Conservation (phyloP, 1,139 yeast genomes). For the Blastobotrys raffinosifermentans region DNA sequence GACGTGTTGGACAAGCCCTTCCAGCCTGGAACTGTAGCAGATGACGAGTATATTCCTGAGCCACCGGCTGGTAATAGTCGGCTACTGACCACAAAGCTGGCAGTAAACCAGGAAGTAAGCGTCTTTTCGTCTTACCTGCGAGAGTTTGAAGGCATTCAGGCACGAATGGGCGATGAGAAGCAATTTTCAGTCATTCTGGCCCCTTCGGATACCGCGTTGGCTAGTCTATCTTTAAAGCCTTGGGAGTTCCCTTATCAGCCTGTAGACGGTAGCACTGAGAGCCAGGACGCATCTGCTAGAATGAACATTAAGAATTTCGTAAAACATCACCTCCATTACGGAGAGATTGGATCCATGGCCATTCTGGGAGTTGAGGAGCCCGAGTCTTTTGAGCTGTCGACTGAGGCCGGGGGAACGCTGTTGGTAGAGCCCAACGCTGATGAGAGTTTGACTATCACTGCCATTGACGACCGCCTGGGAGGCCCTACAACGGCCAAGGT, state of each 20-base stretch:
- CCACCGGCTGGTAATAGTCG: slow-evolving; percentile 11
- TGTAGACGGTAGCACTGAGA: slow-evolving; percentile 17
- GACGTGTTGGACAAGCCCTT: no score
- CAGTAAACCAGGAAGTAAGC: slow-evolving; percentile 28
- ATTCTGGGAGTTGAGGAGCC: slow-evolving; percentile 6
- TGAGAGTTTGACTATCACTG: slow-evolving; percentile 9
- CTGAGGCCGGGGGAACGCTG: slow-evolving; percentile 17
- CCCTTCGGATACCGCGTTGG: slow-evolving; percentile 31
- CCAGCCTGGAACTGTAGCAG: background rate
- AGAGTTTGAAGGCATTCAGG: slow-evolving; percentile 24
- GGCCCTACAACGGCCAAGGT: slow-evolving; percentile 17
- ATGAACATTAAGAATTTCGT: slow-evolving; percentile 28
- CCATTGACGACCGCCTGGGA: slow-evolving; percentile 7
- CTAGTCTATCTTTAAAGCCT: slow-evolving; percentile 29
- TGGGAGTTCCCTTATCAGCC: slow-evolving; percentile 33
- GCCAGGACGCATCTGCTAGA: slow-evolving; percentile 26
- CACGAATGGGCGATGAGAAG: slow-evolving; percentile 26
- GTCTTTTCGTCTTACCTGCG: slow-evolving; percentile 32
- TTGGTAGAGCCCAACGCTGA: slow-evolving; percentile 13
- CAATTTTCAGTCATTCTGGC: slow-evolving; percentile 31
- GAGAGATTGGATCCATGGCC: slow-evolving; percentile 13
- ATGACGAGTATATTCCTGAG: slow-evolving; percentile 6
- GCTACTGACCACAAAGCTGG: slow-evolving; percentile 31
- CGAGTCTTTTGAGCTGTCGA: slow-evolving; percentile 8
- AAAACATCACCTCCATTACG: slow-evolving; percentile 27